Conservation (phyloP, 2,329 filamentous ascomycete species). For the Fusarium vanettenii region DNA sequence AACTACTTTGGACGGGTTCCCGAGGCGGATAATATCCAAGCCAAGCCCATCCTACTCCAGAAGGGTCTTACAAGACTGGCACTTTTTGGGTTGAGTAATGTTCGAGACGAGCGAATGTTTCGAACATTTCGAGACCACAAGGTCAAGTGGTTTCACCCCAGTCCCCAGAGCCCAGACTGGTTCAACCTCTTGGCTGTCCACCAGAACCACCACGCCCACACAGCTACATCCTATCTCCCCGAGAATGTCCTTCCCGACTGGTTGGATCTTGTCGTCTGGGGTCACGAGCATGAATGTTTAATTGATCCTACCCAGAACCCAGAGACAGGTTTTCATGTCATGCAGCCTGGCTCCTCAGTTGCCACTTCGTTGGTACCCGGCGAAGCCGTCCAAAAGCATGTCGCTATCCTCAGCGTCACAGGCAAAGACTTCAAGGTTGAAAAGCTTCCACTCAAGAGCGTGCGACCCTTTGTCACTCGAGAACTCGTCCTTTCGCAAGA, state of each 20-base stretch:
- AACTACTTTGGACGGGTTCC: constrained; percentile 97
- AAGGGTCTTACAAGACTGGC: constrained; percentile 95
- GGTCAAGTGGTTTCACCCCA: constrained; percentile 92
- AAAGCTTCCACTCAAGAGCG: constrained; percentile 85
- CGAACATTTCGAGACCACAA: constrained; percentile 92
- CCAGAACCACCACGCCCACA: constrained; percentile 95
- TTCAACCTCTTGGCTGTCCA: constrained; percentile 97
- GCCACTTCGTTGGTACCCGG: constrained; percentile 92
- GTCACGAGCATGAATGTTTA: constrained; percentile 95
- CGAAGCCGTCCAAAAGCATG: constrained; percentile 91
- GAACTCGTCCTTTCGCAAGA: constrained; percentile 85
- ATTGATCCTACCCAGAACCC: constrained; percentile 87
- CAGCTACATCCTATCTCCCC: constrained; percentile 91
- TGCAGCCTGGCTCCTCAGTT: constrained; percentile 96
- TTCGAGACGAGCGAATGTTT: constrained; percentile 93
- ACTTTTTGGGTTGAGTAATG: constrained; percentile 93
- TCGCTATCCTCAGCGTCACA: constrained; percentile 85
- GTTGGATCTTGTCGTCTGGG: constrained; percentile 93
- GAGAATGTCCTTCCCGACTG: constrained; percentile 94
- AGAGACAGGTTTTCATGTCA: constrained; percentile 92
- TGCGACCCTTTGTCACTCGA: constrained; percentile 88
- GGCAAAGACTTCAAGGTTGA: constrained; percentile 85
- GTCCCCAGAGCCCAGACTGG: constrained; percentile 85
- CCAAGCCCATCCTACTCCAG: constrained; percentile 92
- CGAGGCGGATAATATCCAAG: constrained; percentile 93